A percentile compares a stretch with the other conserved stretches of the same genome.
These are phyloP conservation scores for Echinosphaeria canescens DNA, from an alignment of 2,329 filamentous ascomycete species.

Conservation along the genomic window DNA sequence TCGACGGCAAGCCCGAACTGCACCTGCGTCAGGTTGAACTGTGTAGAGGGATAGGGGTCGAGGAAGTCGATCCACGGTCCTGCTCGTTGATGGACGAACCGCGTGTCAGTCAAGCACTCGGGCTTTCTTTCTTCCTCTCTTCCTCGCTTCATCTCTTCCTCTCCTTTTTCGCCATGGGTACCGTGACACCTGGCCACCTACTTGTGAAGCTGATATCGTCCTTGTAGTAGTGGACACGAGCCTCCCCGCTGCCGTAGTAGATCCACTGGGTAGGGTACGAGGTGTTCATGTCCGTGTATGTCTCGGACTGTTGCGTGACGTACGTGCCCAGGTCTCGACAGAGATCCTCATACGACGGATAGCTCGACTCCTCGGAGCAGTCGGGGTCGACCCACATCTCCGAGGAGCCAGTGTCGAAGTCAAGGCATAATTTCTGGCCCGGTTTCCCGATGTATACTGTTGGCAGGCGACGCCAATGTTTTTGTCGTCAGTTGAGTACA, in stretches of 20 bases:
- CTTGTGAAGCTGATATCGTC: conserved; percentile 4
- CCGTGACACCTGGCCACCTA: no score
- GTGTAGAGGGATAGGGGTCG: no score
- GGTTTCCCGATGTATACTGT: no score
- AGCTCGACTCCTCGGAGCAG: conserved; percentile 3
- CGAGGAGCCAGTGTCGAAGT: conserved; percentile 19
- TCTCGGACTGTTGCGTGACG: conserved; percentile 4
- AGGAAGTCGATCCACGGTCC: no score
- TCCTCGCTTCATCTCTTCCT: no score
- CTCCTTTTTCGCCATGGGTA: no score
- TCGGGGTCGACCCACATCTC: conserved; percentile 16
- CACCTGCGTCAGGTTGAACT: conserved; percentile 19
- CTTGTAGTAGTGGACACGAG: conserved; percentile 3
- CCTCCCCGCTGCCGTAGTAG: conserved; percentile 5
- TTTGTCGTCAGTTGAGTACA: no score
- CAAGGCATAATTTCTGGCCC: no score
- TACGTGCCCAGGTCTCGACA: conserved; percentile 4
- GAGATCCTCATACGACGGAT: conserved; percentile 2
- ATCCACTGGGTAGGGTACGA: conserved; percentile 3
- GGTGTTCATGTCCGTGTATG: conserved; percentile 2
- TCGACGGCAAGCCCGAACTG: conserved; percentile 43
- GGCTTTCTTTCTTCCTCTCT: no score
- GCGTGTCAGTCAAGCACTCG: no score
- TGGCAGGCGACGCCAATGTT: no score
- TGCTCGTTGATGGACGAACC: no score